A percentile compares a stretch with the other conserved stretches of the same genome.
Conservation (phyloP, 495 filamentous ascomycete genomes). For the Tuber indicum region DNA sequence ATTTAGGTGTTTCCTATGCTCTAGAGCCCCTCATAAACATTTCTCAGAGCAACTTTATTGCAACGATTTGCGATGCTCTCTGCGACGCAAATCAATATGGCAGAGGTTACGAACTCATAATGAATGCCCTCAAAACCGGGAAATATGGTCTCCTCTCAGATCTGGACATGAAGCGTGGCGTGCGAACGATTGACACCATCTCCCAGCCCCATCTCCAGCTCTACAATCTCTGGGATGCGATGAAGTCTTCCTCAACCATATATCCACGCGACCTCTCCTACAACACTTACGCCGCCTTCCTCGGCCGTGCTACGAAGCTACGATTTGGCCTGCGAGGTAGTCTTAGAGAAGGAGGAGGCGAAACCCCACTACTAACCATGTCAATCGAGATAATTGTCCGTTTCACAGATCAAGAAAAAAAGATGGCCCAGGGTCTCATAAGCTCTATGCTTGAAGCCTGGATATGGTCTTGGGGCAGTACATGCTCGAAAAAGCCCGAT, state of each 20-base stretch:
- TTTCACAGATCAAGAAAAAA: constrained; percentile 15
- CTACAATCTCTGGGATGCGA: constrained; percentile 21
- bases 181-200: constrained; percentile 18
- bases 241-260: constrained; percentile 23
- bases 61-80: constrained; percentile 13
- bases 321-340: constrained; percentile 5
- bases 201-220: constrained; percentile 11
- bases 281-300: constrained; percentile 24
- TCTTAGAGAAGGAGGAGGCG: constrained; percentile 14
- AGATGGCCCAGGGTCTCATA: constrained; percentile 10
- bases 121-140: constrained; percentile 9
- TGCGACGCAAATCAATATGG: constrained; percentile 11
- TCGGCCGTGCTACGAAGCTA: constrained; percentile 26
- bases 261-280: constrained; percentile 24
- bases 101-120: constrained; percentile 20
- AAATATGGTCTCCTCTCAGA: constrained; percentile 28
- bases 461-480: constrained; percentile 28
- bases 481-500: constrained; percentile 12
- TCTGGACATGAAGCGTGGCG: constrained; percentile 14
- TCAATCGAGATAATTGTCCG: constrained; percentile 30
- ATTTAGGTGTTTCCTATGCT: constrained; percentile 15
- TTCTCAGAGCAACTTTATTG: constrained; percentile 15
- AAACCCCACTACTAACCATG: constrained; percentile 26
- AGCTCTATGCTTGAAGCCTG: constrained; percentile 27
- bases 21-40: constrained; percentile 23